These are phyloP conservation scores for Hygrophorus russula DNA, from an alignment of 768 basidiomycete genomes.

Conservation along the genomic window DNA sequence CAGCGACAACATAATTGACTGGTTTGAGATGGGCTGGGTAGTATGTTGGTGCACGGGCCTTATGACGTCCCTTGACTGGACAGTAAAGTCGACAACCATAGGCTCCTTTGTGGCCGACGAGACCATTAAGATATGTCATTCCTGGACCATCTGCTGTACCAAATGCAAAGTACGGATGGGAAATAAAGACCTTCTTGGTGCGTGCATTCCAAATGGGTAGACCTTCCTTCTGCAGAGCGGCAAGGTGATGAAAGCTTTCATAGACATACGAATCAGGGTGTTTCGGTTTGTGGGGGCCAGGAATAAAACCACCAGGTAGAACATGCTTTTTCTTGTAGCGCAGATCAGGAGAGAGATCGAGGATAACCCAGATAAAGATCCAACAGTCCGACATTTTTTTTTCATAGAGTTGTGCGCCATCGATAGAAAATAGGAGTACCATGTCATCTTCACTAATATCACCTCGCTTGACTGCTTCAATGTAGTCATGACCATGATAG, in stretches of 20 bases:
- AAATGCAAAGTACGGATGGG: conserved; percentile 7
- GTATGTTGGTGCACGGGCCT: conserved; percentile 16
- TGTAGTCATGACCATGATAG: conserved; percentile 17
- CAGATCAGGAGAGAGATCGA: conserved; percentile 15
- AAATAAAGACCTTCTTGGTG: background rate
- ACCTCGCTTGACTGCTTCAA: conserved; percentile 11
- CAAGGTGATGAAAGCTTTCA: conserved; percentile 10
- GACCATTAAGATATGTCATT: conserved; percentile 18
- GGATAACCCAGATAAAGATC: conserved; percentile 31
- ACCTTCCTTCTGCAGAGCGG: conserved; percentile 12
- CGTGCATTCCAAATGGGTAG: conserved; percentile 15
- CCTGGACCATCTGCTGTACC: conserved; percentile 16
- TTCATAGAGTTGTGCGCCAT: conserved; percentile 32
- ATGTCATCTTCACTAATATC: conserved; percentile 19
- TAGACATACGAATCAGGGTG: conserved; percentile 22
- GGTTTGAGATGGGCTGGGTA: conserved; percentile 22
- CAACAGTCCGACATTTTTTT: conserved; percentile 30
- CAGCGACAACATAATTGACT: conserved; percentile 9
- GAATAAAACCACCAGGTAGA: conserved; percentile 14
- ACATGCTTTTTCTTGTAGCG: conserved; percentile 16
- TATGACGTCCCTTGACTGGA: conserved; percentile 15
- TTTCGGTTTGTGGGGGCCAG: conserved; percentile 22
- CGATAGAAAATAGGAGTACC: conserved; percentile 22
- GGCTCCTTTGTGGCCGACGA: conserved; percentile 21
- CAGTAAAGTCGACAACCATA: conserved; percentile 22